These are phyloP conservation scores for Durotheca rogersii DNA, from an alignment of 495 filamentous ascomycete genomes.

Conservation along the genomic window DNA sequence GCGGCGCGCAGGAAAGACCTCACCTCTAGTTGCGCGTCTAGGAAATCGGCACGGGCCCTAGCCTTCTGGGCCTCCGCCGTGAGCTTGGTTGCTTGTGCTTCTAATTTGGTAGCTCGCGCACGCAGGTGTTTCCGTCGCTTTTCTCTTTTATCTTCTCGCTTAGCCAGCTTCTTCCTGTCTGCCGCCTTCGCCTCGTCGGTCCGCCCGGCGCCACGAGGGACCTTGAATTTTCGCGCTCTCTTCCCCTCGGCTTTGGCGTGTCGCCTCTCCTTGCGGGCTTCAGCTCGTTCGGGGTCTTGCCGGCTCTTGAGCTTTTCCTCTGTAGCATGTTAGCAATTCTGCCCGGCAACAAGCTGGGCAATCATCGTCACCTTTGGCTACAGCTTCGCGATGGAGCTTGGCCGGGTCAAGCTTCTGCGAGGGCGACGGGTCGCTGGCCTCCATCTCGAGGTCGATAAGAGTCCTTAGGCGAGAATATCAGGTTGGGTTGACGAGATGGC, in stretches of 20 bases:
- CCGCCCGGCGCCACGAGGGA: slow-evolving; percentile 32
- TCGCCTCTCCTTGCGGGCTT: slow-evolving; percentile 33
- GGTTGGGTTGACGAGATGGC: too few relatives aligned
- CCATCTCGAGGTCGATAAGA: slow-evolving; percentile 20
- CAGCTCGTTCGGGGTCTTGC: slow-evolving; percentile 26
- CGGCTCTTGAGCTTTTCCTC: slow-evolving; percentile 29
- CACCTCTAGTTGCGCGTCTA: slow-evolving; percentile 22
- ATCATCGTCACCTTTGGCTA: slow-evolving; percentile 26
- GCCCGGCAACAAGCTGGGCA: neutral
- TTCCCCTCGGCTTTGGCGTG: slow-evolving; percentile 37
- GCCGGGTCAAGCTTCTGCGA: slow-evolving; percentile 25
- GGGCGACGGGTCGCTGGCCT: slow-evolving; percentile 10
- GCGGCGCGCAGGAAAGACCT: neutral
- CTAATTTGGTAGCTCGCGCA: slow-evolving; percentile 28
- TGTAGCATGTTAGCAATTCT: slow-evolving; percentile 12
- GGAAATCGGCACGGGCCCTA: slow-evolving; percentile 20
- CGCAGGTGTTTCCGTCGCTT: slow-evolving; percentile 32
- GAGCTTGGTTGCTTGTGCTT: slow-evolving; percentile 25
- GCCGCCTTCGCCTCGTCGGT: slow-evolving; percentile 27
- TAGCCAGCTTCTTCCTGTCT: slow-evolving; percentile 32
- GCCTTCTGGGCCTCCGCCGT: slow-evolving; percentile 30
- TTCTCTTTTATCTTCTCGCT: slow-evolving; percentile 32
- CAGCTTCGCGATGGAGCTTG: slow-evolving; percentile 27
- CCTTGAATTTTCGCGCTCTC: slow-evolving; percentile 33
- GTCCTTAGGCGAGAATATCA: too few relatives aligned